Evolutionary conservation across 768 basidiomycete species (phyloP).

Genomic region (Termitomyces sp.): DNA sequence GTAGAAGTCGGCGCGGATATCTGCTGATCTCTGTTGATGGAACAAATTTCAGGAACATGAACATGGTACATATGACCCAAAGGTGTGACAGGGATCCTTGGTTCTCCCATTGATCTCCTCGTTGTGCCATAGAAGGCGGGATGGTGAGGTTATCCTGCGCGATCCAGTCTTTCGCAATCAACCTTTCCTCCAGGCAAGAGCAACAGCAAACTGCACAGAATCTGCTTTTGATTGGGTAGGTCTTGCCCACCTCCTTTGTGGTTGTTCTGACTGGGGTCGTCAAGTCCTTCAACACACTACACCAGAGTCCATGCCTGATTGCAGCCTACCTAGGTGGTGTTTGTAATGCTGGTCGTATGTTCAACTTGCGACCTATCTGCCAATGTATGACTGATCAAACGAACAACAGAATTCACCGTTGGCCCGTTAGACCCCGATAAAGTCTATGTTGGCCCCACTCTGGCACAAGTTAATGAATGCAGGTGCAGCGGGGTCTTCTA

Average conservation of each 20-base stretch:
- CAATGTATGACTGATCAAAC: background rate
- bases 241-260: background rate
- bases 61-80: background rate
- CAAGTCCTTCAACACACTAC: constrained; percentile 35
- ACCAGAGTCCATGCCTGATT: constrained; percentile 42
- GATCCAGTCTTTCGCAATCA: background rate
- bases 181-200: constrained; percentile 10
- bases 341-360: constrained; percentile 34
- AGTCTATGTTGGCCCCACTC: constrained; percentile 35
- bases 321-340: constrained; percentile 37
- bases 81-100: background rate
- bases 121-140: background rate
- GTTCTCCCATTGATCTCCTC: background rate
- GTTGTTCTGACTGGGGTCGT: background rate
- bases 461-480: constrained; percentile 34
- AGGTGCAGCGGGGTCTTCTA: constrained; percentile 51
- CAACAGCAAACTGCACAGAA: constrained; percentile 16
- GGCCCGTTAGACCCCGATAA: constrained; percentile 22
- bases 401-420: constrained; percentile 30
- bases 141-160: constrained; percentile 9
- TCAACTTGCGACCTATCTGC: background rate
- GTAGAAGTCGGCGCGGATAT: constrained; percentile 5
- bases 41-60: constrained; percentile 1
- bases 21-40: background rate
- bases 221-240: constrained; percentile 3